These are phyloP conservation scores for Cladosporium sphaerospermum DNA, from an alignment of 2,329 filamentous ascomycete species.

Conservation along the genomic window DNA sequence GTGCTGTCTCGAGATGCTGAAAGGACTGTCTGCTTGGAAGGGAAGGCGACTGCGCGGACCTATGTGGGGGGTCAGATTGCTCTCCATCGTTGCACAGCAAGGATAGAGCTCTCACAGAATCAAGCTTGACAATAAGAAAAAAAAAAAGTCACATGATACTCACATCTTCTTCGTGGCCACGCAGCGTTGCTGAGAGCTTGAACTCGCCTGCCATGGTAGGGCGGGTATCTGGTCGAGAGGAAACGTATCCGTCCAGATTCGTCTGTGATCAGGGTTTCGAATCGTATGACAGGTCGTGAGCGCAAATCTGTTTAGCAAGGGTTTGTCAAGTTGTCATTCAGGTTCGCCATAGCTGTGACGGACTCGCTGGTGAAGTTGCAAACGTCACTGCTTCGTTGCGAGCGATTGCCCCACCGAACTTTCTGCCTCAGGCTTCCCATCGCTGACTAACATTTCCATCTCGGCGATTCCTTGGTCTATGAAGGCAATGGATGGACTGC, in stretches of 20 bases:
- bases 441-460: no score
- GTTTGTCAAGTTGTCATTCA: no score
- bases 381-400: no score
- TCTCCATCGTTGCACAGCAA: neutral
- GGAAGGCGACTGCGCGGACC: slow-evolving; percentile 83
- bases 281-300: no score
- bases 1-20: slow-evolving; percentile 90
- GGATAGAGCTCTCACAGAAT: slow-evolving; percentile 16
- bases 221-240: no score
- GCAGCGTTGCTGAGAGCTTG: slow-evolving; percentile 85
- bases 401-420: no score
- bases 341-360: no score
- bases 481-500: no score
- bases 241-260: neutral
- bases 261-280: neutral
- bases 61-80: slow-evolving; percentile 33
- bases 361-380: no score
- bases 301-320: no score
- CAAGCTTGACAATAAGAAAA: neutral
- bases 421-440: no score
- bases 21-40: slow-evolving; percentile 63
- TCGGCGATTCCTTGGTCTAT: no score
- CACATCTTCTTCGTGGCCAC: slow-evolving; percentile 92
- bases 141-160: slow-evolving; percentile 30
- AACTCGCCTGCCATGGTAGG: slow-evolving; percentile 63